These are phyloP conservation scores for Picea sitchensis DNA, from an alignment of 75 land plant species.

Conservation along the genomic window DNA sequence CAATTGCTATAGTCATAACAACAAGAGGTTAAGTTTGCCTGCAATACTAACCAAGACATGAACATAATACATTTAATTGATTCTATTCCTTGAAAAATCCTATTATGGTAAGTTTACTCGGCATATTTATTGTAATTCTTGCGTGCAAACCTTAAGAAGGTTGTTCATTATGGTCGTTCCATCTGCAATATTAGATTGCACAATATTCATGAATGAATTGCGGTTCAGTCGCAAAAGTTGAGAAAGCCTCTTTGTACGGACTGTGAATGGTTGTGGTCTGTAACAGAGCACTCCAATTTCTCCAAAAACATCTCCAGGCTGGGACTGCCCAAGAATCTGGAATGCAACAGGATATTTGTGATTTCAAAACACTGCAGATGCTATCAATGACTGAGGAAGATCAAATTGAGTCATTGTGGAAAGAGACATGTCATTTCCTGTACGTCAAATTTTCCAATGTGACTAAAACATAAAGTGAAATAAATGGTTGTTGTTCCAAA, in stretches of 20 bases:
- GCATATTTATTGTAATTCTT: too few relatives aligned
- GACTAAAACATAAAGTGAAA: too few relatives aligned
- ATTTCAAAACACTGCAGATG: neutral
- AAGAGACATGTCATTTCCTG: neutral
- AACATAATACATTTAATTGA: neutral
- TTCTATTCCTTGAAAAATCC: too few relatives aligned
- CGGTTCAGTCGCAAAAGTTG: constrained; percentile 66
- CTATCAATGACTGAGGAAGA: neutral
- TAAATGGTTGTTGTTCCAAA: too few relatives aligned
- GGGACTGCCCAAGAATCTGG: constrained; percentile 39
- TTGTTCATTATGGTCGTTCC: constrained; percentile 66
- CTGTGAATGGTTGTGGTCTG: constrained; percentile 65
- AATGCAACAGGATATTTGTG: neutral
- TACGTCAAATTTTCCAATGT: too few relatives aligned
- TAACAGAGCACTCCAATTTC: constrained; percentile 74
- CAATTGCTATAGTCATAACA: constrained; percentile 24
- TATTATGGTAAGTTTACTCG: too few relatives aligned
- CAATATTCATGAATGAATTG: constrained; percentile 38
- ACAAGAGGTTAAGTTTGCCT: neutral
- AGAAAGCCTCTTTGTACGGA: constrained; percentile 49
- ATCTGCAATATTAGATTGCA: constrained; percentile 53
- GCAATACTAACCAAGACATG: neutral
- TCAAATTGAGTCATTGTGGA: neutral
- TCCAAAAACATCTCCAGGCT: constrained; percentile 54
- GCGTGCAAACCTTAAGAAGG: constrained; percentile 47